These are phyloP conservation scores for Hirsutella minnesotensis DNA, from an alignment of 2,329 filamentous ascomycete species.

Conservation along the genomic window DNA sequence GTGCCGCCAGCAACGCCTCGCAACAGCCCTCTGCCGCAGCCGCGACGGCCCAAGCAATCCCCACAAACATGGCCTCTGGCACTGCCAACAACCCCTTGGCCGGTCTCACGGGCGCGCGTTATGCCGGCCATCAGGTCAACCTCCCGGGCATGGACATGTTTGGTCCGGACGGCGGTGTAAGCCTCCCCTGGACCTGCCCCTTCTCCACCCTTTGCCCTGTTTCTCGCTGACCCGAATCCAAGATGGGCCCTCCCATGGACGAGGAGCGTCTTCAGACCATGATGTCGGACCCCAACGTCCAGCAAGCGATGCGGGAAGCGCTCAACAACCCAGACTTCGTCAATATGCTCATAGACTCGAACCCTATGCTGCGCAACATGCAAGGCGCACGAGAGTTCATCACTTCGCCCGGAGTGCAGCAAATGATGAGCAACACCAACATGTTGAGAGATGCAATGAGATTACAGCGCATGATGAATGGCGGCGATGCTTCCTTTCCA, in stretches of 20 bases:
- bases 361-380: constrained; percentile 67
- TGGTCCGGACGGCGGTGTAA: constrained; percentile 85
- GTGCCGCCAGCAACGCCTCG: constrained; percentile 71
- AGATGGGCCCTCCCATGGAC: constrained; percentile 84
- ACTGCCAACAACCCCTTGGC: constrained; percentile 82
- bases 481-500: constrained; percentile 56
- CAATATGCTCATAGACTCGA: constrained; percentile 87
- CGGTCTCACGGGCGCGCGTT: constrained; percentile 82
- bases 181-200: constrained; percentile 23
- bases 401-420: constrained; percentile 75
- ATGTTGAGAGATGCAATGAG: constrained; percentile 72
- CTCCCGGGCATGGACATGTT: constrained; percentile 82
- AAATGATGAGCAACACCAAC: constrained; percentile 87
- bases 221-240: constrained; percentile 13
- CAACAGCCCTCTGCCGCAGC: constrained; percentile 29
- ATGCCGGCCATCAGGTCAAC: constrained; percentile 74
- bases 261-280: constrained; percentile 73
- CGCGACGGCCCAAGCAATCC: constrained; percentile 33
- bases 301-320: constrained; percentile 83
- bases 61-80: constrained; percentile 70
- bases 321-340: constrained; percentile 91
- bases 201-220: background rate
- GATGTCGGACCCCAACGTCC: constrained; percentile 79
- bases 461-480: constrained; percentile 63
- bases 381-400: constrained; percentile 75